Percentiles rank a stretch among this genome's conserved stretches.
Evolutionary conservation across 306 rosid genomes (phyloP).

Genomic region (Luffa aegyptiaca): DNA sequence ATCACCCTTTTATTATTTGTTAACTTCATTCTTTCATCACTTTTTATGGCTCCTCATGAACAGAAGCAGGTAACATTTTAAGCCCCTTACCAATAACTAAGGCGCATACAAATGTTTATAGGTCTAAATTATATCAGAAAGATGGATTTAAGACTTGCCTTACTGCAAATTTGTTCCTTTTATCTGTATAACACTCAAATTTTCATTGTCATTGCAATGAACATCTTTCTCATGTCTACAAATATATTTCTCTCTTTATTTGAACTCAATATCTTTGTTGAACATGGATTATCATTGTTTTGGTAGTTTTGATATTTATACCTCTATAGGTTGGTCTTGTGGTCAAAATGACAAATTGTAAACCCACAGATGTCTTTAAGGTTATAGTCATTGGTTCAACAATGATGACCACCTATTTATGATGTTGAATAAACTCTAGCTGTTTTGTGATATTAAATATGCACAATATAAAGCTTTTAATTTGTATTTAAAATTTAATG

Average conservation of each 20-base stretch:
- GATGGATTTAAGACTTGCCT: neutral
- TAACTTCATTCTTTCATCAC: constrained; percentile 38
- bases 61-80: constrained; percentile 51
- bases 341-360: neutral
- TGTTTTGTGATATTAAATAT: neutral
- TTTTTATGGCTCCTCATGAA: constrained; percentile 41
- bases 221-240: neutral
- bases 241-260: neutral
- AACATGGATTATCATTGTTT: neutral
- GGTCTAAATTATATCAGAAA: neutral
- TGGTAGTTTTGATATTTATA: neutral
- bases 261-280: neutral
- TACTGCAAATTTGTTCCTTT: neutral
- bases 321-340: neutral
- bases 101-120: neutral
- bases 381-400: neutral
- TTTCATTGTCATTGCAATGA: neutral
- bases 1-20: constrained; percentile 42
- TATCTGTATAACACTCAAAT: neutral
- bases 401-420: neutral
- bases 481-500: neutral
- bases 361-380: neutral
- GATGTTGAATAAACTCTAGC: neutral
- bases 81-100: neutral
- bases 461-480: neutral